Base-by-base conservation (phyloP, 2,329 filamentous ascomycete genomes). In the Calonectria fujianensis region DNA sequence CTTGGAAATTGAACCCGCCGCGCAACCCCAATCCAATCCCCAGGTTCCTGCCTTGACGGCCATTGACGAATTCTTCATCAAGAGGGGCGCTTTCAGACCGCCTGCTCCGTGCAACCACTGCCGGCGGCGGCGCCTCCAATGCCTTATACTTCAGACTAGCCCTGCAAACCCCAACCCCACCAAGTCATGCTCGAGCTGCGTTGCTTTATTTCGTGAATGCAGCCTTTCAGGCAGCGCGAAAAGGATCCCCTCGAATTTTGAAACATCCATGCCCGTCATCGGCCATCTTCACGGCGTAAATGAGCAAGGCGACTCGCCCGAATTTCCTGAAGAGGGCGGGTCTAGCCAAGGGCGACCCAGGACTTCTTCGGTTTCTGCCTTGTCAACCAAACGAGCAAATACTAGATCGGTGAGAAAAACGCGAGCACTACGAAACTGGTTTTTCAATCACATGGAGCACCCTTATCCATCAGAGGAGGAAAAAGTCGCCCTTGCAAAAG, bases 381-480 rank as follows among this genome's bases (percentile, higher is more conserved):
- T 78, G 3, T 80, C 80, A 0, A 79, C 79, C 27, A 87, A 84
- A 69, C 77, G 83, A 18, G 77, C 78, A 13, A 86, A 84, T 48
- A 85, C 85, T 3, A 84, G 87, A 10, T 88, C 87, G 10, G 83
- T 88, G 2, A 82, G 86, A 69, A 88, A 86, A 80, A 89, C 88
- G 1, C 83, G 87, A 32, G 80, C 87, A 0, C 75, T 90, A 32
- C 83, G 86, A 37, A 84, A 86, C 35, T 90, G 88, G 88, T 88
- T 88, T 70, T 81, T 85, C 8, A 81, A 81, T 27, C 85, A 90
- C 68, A 81, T 87, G 13, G 85, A 88, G 50, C 83, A 86, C 52
- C 88, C 88, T 2, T 90, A 90, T 74, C 88, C 88, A 2, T 85
- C 84, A 1, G 87, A 89, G 32, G 84, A 87, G 11, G 85, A 89